phyloP scores from a whole-genome alignment of 305 asterid genomes.

The Ilex paraguariensis region DNA sequence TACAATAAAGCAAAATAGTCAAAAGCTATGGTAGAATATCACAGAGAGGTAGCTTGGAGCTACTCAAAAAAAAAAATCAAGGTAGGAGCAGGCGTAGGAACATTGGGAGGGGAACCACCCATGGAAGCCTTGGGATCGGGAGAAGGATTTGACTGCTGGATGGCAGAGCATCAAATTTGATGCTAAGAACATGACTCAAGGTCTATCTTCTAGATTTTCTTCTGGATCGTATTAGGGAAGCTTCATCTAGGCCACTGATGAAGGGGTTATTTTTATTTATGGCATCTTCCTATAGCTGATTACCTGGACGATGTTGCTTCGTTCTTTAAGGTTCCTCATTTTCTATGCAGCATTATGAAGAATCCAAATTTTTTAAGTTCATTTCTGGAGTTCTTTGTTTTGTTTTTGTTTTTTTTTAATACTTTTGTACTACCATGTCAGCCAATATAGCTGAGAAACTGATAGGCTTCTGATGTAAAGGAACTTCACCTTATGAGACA shows the following conservation, averaged over 20 bases:
- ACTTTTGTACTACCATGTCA: no score
- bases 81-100: neutral
- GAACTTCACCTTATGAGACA: no score
- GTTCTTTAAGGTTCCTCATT: no score
- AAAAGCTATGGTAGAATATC: neutral
- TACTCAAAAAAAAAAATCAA: neutral
- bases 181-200: neutral
- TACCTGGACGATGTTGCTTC: no score
- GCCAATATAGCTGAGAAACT: no score
- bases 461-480: no score
- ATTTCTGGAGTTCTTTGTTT: no score
- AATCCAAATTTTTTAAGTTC: no score
- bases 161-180: neutral
- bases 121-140: neutral
- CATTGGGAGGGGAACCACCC: neutral
- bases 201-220: neutral
- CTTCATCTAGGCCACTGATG: neutral
- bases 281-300: no score
- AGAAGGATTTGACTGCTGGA: neutral
- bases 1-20: neutral
- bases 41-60: neutral
- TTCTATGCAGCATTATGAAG: no score
- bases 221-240: neutral
- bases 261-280: no score
- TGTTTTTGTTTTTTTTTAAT: no score